Percentiles rank a stretch among this genome's conserved stretches.
phyloP scores from a whole-genome alignment of 2,329 filamentous ascomycete species.

The Tothia fuscella region DNA sequence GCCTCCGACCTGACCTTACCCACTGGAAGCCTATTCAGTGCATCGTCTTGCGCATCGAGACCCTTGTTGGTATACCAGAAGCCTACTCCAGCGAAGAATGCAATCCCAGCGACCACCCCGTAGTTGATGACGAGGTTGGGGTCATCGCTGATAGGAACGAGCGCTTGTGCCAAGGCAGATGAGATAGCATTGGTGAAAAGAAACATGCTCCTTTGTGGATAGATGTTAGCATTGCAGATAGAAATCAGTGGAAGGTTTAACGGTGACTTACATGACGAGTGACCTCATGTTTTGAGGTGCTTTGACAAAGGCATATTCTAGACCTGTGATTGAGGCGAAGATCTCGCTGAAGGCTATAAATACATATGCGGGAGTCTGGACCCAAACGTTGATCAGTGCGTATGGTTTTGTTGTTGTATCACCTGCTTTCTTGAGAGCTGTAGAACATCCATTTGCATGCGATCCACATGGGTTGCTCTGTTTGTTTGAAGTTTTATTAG shows the following conservation, averaged over 20 bases:
- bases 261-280: slow-evolving; percentile 23
- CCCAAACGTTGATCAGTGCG: slow-evolving; percentile 40
- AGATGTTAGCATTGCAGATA: no score
- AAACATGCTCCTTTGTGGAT: no score
- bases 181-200: slow-evolving; percentile 24
- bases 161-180: slow-evolving; percentile 14
- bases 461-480: slow-evolving; percentile 41
- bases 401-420: slow-evolving; percentile 18
- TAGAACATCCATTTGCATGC: slow-evolving; percentile 31
- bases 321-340: slow-evolving; percentile 53
- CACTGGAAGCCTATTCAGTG: slow-evolving; percentile 26
- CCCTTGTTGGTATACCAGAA: slow-evolving; percentile 22
- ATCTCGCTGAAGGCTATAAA: slow-evolving; percentile 49
- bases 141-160: slow-evolving; percentile 13
- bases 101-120: slow-evolving; percentile 24
- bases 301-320: slow-evolving; percentile 65
- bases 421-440: slow-evolving; percentile 18
- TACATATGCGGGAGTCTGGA: slow-evolving; percentile 38
- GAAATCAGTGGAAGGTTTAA: no score
- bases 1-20: no score
- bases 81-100: slow-evolving; percentile 21
- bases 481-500: no score
- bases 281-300: slow-evolving; percentile 52
- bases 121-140: slow-evolving; percentile 21
- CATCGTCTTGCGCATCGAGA: slow-evolving; percentile 24